These are phyloP conservation scores for Phytophthora idaei DNA, from an alignment of 352 stramenopile species.

Conservation along the genomic window DNA sequence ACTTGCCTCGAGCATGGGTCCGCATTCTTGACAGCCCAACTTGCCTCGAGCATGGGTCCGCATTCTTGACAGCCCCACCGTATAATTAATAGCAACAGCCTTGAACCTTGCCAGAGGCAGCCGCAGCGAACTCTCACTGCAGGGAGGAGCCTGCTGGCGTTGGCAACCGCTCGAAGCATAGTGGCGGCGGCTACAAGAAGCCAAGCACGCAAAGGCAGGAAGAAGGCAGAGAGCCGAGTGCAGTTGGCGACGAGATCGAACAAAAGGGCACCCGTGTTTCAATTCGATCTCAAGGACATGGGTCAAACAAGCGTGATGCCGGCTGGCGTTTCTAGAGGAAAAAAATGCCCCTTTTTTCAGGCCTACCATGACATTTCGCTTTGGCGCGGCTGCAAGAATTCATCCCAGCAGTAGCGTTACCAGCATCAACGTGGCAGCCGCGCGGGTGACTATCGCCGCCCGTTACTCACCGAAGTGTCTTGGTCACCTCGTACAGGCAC, in stretches of 20 bases:
- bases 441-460: constrained; percentile 14
- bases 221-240: constrained; percentile 25
- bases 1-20: background rate
- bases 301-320: constrained; percentile 17
- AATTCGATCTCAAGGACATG: constrained; percentile 10
- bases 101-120: constrained; percentile 8
- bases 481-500: constrained; percentile 20
- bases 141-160: constrained; percentile 2
- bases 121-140: background rate
- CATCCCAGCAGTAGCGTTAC: constrained; percentile 11
- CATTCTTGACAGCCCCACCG: background rate
- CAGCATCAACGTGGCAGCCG: constrained; percentile 9
- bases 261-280: constrained; percentile 7
- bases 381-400: constrained; percentile 10
- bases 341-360: constrained; percentile 19
- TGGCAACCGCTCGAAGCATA: constrained; percentile 20
- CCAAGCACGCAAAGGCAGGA: constrained; percentile 6
- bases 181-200: constrained; percentile 2
- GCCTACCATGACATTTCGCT: constrained; percentile 26
- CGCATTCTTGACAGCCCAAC: background rate
- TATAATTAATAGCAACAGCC: background rate
- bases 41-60: background rate
- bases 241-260: constrained; percentile 33
- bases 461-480: constrained; percentile 10
- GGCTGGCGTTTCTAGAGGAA: constrained; percentile 22